Evolutionary conservation across 148 eudicot species (phyloP), one percentile per base, ranked within the genome.

Genomic region (Beta vulgaris): DNA sequence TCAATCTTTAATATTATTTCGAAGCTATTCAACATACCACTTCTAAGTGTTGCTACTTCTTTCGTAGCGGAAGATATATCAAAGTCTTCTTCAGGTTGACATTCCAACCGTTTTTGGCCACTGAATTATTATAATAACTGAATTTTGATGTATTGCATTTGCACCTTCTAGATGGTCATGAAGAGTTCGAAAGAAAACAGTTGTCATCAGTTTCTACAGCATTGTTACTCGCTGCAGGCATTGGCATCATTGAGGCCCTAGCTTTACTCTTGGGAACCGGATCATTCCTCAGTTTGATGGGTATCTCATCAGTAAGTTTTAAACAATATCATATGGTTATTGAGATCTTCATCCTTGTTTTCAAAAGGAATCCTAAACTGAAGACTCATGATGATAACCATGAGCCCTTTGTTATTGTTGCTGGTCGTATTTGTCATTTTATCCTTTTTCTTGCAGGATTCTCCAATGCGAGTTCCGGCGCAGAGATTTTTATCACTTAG

Each of bases 1-100:
- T 88, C 97, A 66, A 83, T 95, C 58, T 92, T 95, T 43, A 95
- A 95, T 77, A 89, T 89, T 42, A 78, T 95, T 72, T 95, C 99
- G 12, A 95, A 95, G 84, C 80, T 95, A 43, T 92, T 95, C 40
- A 95, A 95, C 80, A 86, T 95, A 67, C 99, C 99, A 65, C 99
- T 95, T 73, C 96, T 95, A 32, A 92, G 99, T 82, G 92, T 95
- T 82, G 88, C 99, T 78, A 89, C 97, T 68, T 90, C 99, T 67
- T 89, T 95, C 76, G 97, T 92, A 69, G 99, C 99, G 64, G 99
- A 95, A 86, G 99, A 95, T 79, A 82, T 95, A 79, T 82, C 97
- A 67, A 90, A 82, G 71, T 86, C 87, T 48, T 46, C 76, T 49
- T 71, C 84, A 65, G 90, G 97, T 91, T 42, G 25, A 39, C 26